Evolutionary conservation across 2,329 filamentous ascomycete genomes (phyloP).

Genomic region (Arthrobotrys conoides): DNA sequence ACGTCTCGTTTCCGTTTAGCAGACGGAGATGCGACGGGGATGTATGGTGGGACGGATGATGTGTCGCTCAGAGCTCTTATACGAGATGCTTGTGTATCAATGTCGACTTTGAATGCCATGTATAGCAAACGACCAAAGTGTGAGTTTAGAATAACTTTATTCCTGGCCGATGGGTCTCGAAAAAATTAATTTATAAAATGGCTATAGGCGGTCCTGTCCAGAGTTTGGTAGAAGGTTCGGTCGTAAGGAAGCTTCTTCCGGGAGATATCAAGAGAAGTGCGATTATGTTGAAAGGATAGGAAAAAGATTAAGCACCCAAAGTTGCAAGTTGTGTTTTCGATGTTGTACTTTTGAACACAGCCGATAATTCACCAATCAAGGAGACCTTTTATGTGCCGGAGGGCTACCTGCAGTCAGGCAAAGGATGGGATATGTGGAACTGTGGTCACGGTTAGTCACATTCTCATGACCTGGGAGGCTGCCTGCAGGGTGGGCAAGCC

Average conservation of each 20-base stretch:
- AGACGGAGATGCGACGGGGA: conserved; percentile 55
- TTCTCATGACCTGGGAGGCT: conserved; percentile 41
- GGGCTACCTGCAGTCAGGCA: conserved; percentile 17
- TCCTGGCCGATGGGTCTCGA: background rate
- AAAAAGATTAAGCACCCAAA: background rate
- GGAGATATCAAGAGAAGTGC: conserved; percentile 11
- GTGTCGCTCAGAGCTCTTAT: conserved; percentile 55
- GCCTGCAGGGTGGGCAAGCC: conserved; percentile 33
- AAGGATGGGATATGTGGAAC: conserved; percentile 43
- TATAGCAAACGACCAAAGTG: conserved; percentile 7
- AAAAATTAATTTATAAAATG: background rate
- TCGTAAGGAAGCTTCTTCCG: background rate
- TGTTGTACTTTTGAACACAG: conserved; percentile 49
- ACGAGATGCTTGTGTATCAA: conserved; percentile 40
- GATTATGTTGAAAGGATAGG: conserved; percentile 9
- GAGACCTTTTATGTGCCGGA: conserved; percentile 26
- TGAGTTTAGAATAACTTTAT: conserved; percentile 1
- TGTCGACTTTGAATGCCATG: conserved; percentile 57
- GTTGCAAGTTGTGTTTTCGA: conserved; percentile 30
- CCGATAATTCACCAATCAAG: conserved; percentile 42
- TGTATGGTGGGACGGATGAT: conserved; percentile 43
- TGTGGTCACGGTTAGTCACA: conserved; percentile 56
- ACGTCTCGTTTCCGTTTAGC: conserved; percentile 62
- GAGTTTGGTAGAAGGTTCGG: background rate
- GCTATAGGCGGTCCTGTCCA: background rate